Base-by-base conservation (phyloP, 2,329 filamentous ascomycete species). In the Colletotrichum sp. region DNA sequence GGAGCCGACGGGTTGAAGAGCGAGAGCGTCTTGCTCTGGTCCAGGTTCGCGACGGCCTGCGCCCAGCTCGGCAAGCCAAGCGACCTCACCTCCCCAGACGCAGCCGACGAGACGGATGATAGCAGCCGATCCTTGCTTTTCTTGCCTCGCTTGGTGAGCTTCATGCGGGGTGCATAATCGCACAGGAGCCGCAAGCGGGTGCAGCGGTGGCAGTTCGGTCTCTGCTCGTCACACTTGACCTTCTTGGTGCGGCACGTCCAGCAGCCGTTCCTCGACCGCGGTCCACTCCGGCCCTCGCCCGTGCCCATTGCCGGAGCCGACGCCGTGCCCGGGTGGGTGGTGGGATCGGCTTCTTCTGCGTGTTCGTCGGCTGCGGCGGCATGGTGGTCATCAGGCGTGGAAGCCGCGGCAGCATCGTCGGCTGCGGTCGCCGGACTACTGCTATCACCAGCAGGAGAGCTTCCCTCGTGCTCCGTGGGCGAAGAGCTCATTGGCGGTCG, bases 221-320 rank as follows among this genome's bases (percentile, higher is more conserved):
- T 73, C 55, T 61, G 72, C 71, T 83, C 82, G 64, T 83, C 82
- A 64, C 81, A 83, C 39, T 83, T 83, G 30, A 82, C 81, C 72
- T 83, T 83, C 67, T 82, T 83, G 6, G 78, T 75, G 55, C 82
- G 80, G 61, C 81, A 83, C 0, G 82, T 83, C 78, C 79, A 80
- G 48, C 77, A 82, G 4, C 76, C 76, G 27, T 60, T 76, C 57
- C 69, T 72, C 8, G 76, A 76, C 30, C 76, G 73, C 27, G 76
- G 74, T 60, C 76, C 76, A 66, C 76, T 77, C 39, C 73, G 76
- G 61, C 75, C 75, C 52, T 75, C 71, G 15, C 68, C 72, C n/a
- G 55, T 68, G 55, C 44, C 66, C 32, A 52, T 16, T 52, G 19
- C 32, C 22, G 64, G 57, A 27, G 60, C 22, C 25, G 60, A 64